phyloP scores from a whole-genome alignment of 2,329 filamentous ascomycete species.

The Fusarium protoensiforme region DNA sequence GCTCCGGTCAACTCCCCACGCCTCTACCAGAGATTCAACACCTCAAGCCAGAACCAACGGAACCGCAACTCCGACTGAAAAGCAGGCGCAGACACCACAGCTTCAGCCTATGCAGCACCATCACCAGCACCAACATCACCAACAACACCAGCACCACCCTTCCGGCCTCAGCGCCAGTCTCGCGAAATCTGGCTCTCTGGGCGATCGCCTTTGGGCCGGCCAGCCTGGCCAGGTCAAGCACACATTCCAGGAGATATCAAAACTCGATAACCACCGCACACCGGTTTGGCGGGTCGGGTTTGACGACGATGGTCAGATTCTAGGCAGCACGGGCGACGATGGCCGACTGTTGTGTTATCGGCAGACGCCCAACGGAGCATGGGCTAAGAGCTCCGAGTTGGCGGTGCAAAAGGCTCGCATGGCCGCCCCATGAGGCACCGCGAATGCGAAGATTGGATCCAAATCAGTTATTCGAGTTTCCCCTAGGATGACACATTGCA shows the following conservation, averaged over 20 bases:
- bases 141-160: conserved; percentile 53
- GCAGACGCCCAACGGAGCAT: conserved; percentile 66
- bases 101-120: conserved; percentile 33
- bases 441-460: not conserved
- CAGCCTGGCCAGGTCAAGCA: conserved; percentile 75
- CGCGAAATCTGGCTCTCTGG: conserved; percentile 58
- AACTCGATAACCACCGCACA: conserved; percentile 73
- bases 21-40: conserved; percentile 40
- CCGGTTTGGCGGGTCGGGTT: conserved; percentile 83
- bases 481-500: not conserved
- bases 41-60: conserved; percentile 47
- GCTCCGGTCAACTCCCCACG: conserved; percentile 47
- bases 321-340: conserved; percentile 82
- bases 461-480: not conserved
- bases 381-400: conserved; percentile 71
- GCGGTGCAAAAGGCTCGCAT: conserved; percentile 67
- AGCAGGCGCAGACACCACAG: conserved; percentile 39
- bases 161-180: conserved; percentile 65
- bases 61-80: conserved; percentile 36
- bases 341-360: conserved; percentile 73
- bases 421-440: conserved; percentile 52
- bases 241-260: conserved; percentile 70
- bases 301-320: conserved; percentile 75
- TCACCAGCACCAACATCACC: conserved; percentile 46
- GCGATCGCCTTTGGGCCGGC: conserved; percentile 64